These are phyloP conservation scores for Eragrostis nindensis DNA, from an alignment of 176 grass and related monocot genomes.

Conservation along the genomic window DNA sequence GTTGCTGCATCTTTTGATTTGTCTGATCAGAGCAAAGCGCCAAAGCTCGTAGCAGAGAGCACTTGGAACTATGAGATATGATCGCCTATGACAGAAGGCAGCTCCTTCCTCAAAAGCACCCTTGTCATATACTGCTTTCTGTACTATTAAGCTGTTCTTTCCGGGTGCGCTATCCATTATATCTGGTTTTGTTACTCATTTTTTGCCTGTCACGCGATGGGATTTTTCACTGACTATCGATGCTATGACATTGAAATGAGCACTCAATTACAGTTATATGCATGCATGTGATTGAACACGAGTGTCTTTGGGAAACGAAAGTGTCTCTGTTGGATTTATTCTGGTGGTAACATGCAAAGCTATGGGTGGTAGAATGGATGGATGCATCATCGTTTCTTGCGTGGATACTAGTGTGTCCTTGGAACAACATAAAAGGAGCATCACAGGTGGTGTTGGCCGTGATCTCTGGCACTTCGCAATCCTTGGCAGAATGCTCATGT, in stretches of 20 bases:
- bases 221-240: not conserved
- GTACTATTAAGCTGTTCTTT: conserved; percentile 24
- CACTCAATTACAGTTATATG: conserved; percentile 6
- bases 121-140: conserved; percentile 27
- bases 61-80: conserved; percentile 78
- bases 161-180: not conserved
- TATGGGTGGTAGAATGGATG: not conserved
- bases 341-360: not conserved
- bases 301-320: not conserved
- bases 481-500: too few species aligned
- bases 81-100: conserved; percentile 17
- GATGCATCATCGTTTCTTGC: too few species aligned
- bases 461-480: too few species aligned
- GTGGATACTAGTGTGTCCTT: too few species aligned
- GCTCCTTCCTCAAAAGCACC: conserved; percentile 5
- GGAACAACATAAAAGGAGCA: too few species aligned
- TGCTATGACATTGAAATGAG: conserved; percentile 10
- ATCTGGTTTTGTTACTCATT: conserved; percentile 17
- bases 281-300: not conserved
- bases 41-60: conserved; percentile 75
- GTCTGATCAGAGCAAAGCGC: conserved; percentile 69
- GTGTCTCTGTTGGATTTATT: not conserved
- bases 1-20: conserved; percentile 61
- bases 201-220: conserved; percentile 27
- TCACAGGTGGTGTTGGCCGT: too few species aligned